Evolutionary conservation across 2,329 filamentous ascomycete genomes (phyloP).

Genomic region (Corniculantispora saksenae): DNA sequence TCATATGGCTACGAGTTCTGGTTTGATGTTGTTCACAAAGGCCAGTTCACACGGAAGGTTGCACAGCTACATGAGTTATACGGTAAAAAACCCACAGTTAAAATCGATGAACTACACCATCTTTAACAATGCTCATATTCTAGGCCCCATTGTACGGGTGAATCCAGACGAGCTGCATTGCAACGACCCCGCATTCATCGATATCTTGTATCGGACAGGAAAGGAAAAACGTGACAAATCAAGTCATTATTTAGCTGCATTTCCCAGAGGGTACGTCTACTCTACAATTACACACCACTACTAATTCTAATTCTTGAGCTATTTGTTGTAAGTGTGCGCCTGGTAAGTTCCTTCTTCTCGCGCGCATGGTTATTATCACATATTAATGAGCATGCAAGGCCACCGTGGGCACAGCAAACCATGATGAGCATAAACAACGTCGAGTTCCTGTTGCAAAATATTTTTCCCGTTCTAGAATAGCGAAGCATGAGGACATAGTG

Average conservation of each 20-base stretch:
- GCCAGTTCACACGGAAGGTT: slow-evolving; percentile 24
- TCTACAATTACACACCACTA: neutral
- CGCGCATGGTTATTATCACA: neutral
- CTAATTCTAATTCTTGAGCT: neutral
- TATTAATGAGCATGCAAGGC: neutral
- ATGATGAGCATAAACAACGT: slow-evolving; percentile 28
- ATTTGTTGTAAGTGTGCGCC: neutral
- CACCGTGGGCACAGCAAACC: slow-evolving; percentile 23
- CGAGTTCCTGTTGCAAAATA: slow-evolving; percentile 25
- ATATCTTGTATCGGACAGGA: slow-evolving; percentile 26
- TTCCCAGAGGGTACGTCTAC: slow-evolving; percentile 19
- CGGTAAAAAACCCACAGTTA: slow-evolving; percentile 19
- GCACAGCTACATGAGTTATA: slow-evolving; percentile 28
- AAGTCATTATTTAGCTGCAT: slow-evolving; percentile 19
- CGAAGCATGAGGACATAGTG: slow-evolving; percentile 24
- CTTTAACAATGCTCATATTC: neutral
- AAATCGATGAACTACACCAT: neutral
- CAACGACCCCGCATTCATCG: slow-evolving; percentile 29
- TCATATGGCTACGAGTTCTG: slow-evolving; percentile 28
- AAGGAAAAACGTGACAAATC: slow-evolving; percentile 23
- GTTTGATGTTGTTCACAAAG: slow-evolving; percentile 27
- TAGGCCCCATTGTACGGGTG: slow-evolving; percentile 31
- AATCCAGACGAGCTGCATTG: slow-evolving; percentile 32
- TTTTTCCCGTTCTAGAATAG: slow-evolving; percentile 27
- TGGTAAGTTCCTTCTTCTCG: neutral